Evolutionary conservation across 352 stramenopile species (phyloP), one percentile per base, ranked within the genome.

Genomic region (Pythium guiyangense): DNA sequence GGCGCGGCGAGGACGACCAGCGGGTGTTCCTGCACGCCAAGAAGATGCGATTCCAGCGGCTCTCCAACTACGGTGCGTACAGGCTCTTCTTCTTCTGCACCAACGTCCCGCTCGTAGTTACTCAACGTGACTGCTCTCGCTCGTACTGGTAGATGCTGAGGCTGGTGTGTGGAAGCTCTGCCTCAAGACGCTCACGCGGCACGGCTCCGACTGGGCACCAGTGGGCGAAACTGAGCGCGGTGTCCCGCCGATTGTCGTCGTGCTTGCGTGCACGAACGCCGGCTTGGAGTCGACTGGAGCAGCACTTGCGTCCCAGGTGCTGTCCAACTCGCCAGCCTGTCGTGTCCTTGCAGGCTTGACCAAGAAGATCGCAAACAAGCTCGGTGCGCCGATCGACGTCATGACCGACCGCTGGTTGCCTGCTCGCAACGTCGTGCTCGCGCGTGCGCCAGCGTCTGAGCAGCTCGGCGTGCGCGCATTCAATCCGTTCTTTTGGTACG

Each of bases 381-480:
- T 94, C 2, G 84, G 84, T 14, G 66, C 79, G 0, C 84, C 84
- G 0, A 63, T 91, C 42, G 84, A 94, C 49, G 80, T 92, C 40
- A 94, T 94, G 82, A 91, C 82, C 6, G 79, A 94, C 27, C 84
- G 87, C 57, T 92, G 84, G 82, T 62, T 94, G 2, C 84, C 84
- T 1, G 40, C 54, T 25, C 70, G 70, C 20, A 57, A 67, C 18
- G 35, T 79, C 18, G 47, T 60, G 2, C 60, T 88, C 12, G 18
- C 44, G 18, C 52, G 58, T 0, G 34, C 57, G 0, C 42, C 66
- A 14, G 29, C 54, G 2, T 35, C 54, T 2, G 66, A 62, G 40
- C 51, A 54, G 0, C 42, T 31, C 10, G 57, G 48, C n/a, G 56
- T 74, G 12, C 80, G 74, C 52, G 14, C 48, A 15, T 93, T 93